These are phyloP conservation scores for Penicillium sp. DNA, from an alignment of 2,329 filamentous ascomycete species.

Conservation along the genomic window DNA sequence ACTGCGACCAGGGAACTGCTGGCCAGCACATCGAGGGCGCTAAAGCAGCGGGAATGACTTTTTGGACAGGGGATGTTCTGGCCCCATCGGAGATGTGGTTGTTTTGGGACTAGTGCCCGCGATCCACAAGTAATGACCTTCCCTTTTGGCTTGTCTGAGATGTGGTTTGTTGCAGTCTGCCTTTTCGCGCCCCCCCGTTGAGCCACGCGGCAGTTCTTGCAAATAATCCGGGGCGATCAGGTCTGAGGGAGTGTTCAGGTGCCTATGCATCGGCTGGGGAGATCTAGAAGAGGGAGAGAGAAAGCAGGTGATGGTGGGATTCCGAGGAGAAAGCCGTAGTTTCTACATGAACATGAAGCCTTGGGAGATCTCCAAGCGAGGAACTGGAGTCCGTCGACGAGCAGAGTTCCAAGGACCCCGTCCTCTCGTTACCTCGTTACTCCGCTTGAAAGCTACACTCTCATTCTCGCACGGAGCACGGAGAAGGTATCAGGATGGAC, in stretches of 20 bases:
- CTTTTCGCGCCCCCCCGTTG: background rate
- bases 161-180: background rate
- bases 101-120: conserved; percentile 16
- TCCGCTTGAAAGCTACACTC: background rate
- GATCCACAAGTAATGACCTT: conserved; percentile 24
- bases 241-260: background rate
- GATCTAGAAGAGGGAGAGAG: background rate
- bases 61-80: conserved; percentile 7
- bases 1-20: conserved; percentile 3
- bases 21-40: conserved; percentile 9
- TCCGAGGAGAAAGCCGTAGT: too few species aligned
- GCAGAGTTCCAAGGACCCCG: background rate
- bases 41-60: conserved; percentile 2
- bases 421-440: background rate
- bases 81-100: conserved; percentile 24
- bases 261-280: background rate
- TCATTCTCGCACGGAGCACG: background rate
- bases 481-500: background rate
- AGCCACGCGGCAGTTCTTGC: conserved; percentile 22
- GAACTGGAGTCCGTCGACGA: background rate
- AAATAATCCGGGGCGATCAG: conserved; percentile 17
- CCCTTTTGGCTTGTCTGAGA: conserved; percentile 21
- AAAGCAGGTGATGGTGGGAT: background rate
- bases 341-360: background rate
- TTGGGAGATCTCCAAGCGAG: background rate